Base-by-base conservation (phyloP, 208 protist genomes). In the Trypanosoma rangeli region DNA sequence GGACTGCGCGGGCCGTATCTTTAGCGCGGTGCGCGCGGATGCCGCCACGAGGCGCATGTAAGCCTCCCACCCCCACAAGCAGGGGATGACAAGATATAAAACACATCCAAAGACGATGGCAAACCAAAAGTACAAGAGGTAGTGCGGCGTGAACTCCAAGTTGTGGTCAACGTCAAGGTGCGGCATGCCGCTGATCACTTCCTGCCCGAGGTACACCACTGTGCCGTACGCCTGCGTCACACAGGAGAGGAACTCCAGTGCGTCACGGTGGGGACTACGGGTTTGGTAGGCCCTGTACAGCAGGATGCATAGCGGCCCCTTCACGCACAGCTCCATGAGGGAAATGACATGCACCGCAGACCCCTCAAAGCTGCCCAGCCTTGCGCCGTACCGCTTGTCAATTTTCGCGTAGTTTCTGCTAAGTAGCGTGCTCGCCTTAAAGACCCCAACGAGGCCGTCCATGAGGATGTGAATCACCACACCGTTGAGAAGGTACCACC, bases 401-500 rank as follows among this genome's bases (percentile, higher is more conserved):
- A 94, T 63, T 70, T 86, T 86, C 4, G 78, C 80, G 64, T 91
- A 94, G 73, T 85, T 87, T 16, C 79, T 78, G 9, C 80, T 73
- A 18, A 94, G 74, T 16, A 91, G 58, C 20, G 62, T 64, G 60
- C 78, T 88, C 18, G 75, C 73, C 62, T 91, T 86, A 74, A 94
- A 90, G 20, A 86, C 77, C 20, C 88, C 85, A 15, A 86, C 73
- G 64, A 75, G 79, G 55, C 84, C 88, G 61, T 90, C 88, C 83
- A 94, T 84, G 20, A 90, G 48, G 10, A 90, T 83, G 71, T 90
- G 85, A 42, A 90, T 86, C 31, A 91, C 78, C 39, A 90, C 57
- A 42, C 83, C 88, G 74, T 91, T 94, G 24, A 88, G 75, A 56
- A 94, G 70, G 72, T 94, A 94, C 88, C 88, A 94, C 49, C 85